A percentile compares a stretch with the other conserved stretches of the same genome.
Conservation (phyloP, 345 rosid species). For the Gossypium turneri region DNA sequence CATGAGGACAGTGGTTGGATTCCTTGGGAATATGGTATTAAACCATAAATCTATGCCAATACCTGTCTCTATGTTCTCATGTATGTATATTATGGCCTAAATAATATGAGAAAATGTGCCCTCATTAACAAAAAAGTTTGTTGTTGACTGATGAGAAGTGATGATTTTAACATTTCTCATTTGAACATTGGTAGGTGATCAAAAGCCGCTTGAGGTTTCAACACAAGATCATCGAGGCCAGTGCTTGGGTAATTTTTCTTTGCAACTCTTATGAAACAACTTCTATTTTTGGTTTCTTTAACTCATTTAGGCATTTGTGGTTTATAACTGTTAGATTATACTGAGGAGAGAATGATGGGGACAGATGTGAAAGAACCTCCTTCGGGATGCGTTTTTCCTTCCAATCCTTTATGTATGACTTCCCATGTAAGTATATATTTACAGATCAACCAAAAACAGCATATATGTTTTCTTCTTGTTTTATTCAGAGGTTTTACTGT, state of each 20-base stretch:
- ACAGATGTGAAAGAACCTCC: not conserved
- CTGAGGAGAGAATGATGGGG: not conserved
- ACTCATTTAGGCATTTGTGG: not conserved
- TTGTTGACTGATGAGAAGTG: not conserved
- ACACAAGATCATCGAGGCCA: not conserved
- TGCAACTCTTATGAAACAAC: not conserved
- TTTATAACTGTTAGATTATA: not conserved
- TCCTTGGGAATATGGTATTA: not conserved
- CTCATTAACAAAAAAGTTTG: not conserved
- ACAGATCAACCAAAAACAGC: not conserved
- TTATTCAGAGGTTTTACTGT: not conserved
- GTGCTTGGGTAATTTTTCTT: not conserved
- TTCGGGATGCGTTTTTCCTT: not conserved
- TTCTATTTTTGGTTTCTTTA: not conserved
- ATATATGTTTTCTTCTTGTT: not conserved
- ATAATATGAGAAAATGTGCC: not conserved
- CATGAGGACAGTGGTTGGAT: not conserved
- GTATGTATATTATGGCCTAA: not conserved
- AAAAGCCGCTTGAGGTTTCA: not conserved
- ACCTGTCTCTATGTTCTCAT: not conserved
- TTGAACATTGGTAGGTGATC: constrained; percentile 2
- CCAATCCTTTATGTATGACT: not conserved
- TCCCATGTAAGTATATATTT: not conserved
- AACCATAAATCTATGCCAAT: not conserved
- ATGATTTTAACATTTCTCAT: not conserved